Evolutionary conservation across 2,329 filamentous ascomycete genomes (phyloP).

Genomic region (Arthroderma uncinatum): DNA sequence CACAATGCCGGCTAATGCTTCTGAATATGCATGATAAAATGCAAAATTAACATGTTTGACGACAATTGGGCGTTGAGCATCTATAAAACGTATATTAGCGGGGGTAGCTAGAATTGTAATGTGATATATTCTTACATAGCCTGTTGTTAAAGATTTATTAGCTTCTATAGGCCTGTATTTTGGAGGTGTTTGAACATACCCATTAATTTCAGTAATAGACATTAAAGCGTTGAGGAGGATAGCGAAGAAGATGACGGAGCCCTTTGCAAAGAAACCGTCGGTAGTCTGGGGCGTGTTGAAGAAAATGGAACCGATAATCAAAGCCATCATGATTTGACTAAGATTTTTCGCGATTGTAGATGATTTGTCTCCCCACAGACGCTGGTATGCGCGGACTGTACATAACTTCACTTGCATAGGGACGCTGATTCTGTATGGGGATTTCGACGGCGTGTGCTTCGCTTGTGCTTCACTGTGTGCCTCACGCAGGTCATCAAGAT

Average conservation of each 20-base stretch:
- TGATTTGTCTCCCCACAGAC: slow-evolving; percentile 63
- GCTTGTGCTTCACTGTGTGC: slow-evolving; percentile 26
- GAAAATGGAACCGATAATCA: slow-evolving; percentile 58
- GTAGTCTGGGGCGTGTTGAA: slow-evolving; percentile 51
- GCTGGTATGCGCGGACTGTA: slow-evolving; percentile 65
- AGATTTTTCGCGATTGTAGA: slow-evolving; percentile 55
- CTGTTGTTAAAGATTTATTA: slow-evolving; percentile 10
- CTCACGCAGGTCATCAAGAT: slow-evolving; percentile 24
- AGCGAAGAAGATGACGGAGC: slow-evolving; percentile 73
- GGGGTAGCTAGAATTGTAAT: neutral
- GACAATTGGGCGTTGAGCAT: slow-evolving; percentile 81
- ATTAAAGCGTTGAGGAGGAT: slow-evolving; percentile 55
- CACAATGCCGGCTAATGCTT: slow-evolving; percentile 76
- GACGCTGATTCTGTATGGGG: slow-evolving; percentile 68
- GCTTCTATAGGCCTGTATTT: neutral
- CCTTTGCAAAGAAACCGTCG: slow-evolving; percentile 63
- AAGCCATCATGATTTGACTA: slow-evolving; percentile 61
- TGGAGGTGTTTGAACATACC: slow-evolving; percentile 8
- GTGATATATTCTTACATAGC: slow-evolving; percentile 15
- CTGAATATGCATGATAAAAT: slow-evolving; percentile 78
- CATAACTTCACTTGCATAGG: slow-evolving; percentile 69
- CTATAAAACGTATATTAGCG: slow-evolving; percentile 39
- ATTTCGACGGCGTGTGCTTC: slow-evolving; percentile 29
- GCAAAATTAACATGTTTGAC: slow-evolving; percentile 85
- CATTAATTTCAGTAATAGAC: slow-evolving; percentile 60